A percentile compares a stretch with the other conserved stretches of the same genome.
Evolutionary conservation across 108 stramenopile genomes (phyloP).

Genomic region (Schizochytrium sp.): DNA sequence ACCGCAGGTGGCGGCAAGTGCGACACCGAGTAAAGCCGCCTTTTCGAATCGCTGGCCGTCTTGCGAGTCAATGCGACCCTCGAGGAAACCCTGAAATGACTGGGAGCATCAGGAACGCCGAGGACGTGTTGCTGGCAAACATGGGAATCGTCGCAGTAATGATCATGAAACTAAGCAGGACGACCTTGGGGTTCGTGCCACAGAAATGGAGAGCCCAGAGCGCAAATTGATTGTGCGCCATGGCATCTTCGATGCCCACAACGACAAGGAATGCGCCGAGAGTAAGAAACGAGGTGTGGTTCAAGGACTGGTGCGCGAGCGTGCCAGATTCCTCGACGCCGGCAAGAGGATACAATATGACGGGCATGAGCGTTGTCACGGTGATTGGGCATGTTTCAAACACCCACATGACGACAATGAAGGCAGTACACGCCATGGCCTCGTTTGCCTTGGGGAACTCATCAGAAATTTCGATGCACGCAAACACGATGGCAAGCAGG

Average conservation of each 20-base stretch:
- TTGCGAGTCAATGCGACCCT: background rate
- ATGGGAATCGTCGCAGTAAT: background rate
- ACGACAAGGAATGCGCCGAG: background rate
- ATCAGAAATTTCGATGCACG: background rate
- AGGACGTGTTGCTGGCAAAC: background rate
- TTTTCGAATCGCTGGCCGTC: background rate
- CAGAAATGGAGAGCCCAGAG: background rate
- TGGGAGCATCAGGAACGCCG: background rate
- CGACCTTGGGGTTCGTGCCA: background rate
- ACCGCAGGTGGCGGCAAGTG: background rate
- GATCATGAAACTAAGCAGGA: background rate
- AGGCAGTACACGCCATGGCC: background rate
- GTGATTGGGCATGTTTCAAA: background rate
- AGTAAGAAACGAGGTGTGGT: background rate
- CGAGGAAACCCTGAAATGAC: background rate
- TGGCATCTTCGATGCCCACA: background rate
- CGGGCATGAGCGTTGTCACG: background rate
- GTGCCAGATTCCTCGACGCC: background rate
- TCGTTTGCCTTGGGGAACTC: background rate
- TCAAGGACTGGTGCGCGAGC: background rate
- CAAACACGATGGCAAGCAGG: background rate
- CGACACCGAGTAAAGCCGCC: background rate
- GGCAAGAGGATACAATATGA: background rate
- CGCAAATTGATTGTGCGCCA: background rate
- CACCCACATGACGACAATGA: background rate